Conservation (phyloP, 2,329 filamentous ascomycete genomes). For the Xylaria polymorpha region DNA sequence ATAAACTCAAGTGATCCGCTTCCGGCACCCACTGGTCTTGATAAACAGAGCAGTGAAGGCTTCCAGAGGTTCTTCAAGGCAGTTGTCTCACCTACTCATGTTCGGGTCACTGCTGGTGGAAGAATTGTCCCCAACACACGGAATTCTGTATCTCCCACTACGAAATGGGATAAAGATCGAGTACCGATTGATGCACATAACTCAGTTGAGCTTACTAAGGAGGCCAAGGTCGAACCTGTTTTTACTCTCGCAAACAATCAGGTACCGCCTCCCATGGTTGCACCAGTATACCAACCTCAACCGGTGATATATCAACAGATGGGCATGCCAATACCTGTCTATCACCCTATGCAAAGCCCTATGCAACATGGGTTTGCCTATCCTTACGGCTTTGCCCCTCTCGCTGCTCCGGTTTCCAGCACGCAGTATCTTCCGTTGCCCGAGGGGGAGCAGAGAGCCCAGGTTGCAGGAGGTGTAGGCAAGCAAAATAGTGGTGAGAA, state of each 20-base stretch:
- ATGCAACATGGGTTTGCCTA: slow-evolving; percentile 42
- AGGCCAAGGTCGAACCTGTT: slow-evolving; percentile 32
- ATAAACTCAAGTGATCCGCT: slow-evolving; percentile 60
- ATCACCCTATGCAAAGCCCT: slow-evolving; percentile 42
- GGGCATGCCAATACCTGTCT: slow-evolving; percentile 48
- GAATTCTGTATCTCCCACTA: slow-evolving; percentile 62
- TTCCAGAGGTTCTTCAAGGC: slow-evolving; percentile 76
- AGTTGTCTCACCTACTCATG: slow-evolving; percentile 74
- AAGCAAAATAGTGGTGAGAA: slow-evolving; percentile 42
- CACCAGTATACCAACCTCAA: slow-evolving; percentile 38
- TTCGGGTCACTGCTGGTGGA: slow-evolving; percentile 74
- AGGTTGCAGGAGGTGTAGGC: slow-evolving; percentile 25
- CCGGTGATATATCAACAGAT: slow-evolving; percentile 44
- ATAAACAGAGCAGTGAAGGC: slow-evolving; percentile 70
- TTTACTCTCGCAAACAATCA: slow-evolving; percentile 32
- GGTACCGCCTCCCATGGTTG: slow-evolving; percentile 40
- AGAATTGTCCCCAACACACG: slow-evolving; percentile 74
- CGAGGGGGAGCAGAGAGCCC: slow-evolving; percentile 34
- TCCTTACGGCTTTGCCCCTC: slow-evolving; percentile 41
- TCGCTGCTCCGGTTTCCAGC: slow-evolving; percentile 30
- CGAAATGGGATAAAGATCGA: slow-evolving; percentile 62
- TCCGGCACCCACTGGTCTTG: slow-evolving; percentile 63
- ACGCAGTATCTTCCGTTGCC: slow-evolving; percentile 30
- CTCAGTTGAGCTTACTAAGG: slow-evolving; percentile 43
- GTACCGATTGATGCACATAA: slow-evolving; percentile 42